Conservation (phyloP, 306 rosid species). For the Acacia confusa region DNA sequence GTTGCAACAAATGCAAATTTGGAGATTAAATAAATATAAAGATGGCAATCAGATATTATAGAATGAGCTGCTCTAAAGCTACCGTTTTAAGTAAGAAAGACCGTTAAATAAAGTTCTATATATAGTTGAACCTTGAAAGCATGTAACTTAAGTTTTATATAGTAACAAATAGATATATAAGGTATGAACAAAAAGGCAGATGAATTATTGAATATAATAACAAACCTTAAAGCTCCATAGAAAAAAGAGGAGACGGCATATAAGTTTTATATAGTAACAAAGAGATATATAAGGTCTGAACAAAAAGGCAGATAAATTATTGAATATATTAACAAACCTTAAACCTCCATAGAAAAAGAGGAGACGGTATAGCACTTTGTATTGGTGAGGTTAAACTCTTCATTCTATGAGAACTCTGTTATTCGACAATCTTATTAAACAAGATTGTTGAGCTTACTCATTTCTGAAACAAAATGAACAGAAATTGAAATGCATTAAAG, state of each 20-base stretch:
- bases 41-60: conserved; percentile 11
- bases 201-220: background rate
- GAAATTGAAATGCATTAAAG: background rate
- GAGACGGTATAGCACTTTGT: conserved; percentile 71
- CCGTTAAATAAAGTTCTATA: background rate
- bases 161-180: background rate
- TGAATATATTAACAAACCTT: conserved; percentile 54
- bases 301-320: background rate
- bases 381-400: conserved; percentile 63
- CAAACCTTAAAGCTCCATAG: conserved; percentile 93
- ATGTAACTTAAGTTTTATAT: background rate
- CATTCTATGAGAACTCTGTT: conserved; percentile 38
- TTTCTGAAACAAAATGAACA: conserved; percentile 15
- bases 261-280: no score
- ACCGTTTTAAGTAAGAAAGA: background rate
- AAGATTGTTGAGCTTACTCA: conserved; percentile 14
- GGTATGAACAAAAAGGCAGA: background rate
- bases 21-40: conserved; percentile 23
- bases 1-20: conserved; percentile 21
- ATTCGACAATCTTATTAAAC: conserved; percentile 14
- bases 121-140: background rate
- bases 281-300: background rate
- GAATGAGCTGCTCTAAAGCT: background rate
- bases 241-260: conserved; percentile 79
- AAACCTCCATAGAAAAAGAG: conserved; percentile 85